Conservation (phyloP, 352 stramenopile genomes). For the Pilasporangium apinafurcum region DNA sequence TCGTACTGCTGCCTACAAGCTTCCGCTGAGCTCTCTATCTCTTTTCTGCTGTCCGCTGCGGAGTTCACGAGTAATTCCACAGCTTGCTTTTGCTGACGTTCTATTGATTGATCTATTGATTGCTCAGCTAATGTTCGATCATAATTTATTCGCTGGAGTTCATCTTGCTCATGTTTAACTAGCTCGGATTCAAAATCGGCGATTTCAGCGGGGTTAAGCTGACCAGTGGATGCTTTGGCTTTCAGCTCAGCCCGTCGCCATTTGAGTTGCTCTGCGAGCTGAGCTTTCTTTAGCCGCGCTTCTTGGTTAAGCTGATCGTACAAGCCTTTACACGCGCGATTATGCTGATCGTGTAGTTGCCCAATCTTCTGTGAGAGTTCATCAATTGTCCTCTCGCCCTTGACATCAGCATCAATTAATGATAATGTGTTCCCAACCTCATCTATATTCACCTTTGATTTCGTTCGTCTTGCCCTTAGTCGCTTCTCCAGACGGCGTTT, state of each 20-base stretch:
- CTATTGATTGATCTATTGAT: constrained; percentile 9
- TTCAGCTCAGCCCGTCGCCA: constrained; percentile 18
- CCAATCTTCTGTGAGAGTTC: constrained; percentile 14
- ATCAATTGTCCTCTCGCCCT: neutral
- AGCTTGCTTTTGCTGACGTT: constrained; percentile 4
- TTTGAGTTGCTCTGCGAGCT: constrained; percentile 23
- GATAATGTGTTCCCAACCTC: neutral
- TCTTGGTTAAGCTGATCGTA: constrained; percentile 25
- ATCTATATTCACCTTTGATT: neutral
- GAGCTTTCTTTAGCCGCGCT: constrained; percentile 15
- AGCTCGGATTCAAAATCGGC: constrained; percentile 1
- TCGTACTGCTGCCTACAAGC: constrained; percentile 10
- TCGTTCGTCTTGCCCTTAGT: neutral
- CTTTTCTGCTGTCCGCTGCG: constrained; percentile 4
- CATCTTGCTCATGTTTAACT: constrained; percentile 11
- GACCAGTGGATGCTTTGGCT: constrained; percentile 1
- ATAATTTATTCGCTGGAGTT: constrained; percentile 8
- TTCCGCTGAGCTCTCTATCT: constrained; percentile 13
- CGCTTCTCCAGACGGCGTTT: constrained; percentile 1
- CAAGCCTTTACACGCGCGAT: constrained; percentile 18
- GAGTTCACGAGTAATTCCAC: constrained; percentile 9
- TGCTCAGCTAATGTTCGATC: constrained; percentile 5
- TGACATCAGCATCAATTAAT: neutral
- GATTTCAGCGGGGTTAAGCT: constrained; percentile 1
- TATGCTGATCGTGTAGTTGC: constrained; percentile 23